These are phyloP conservation scores for Thelonectria olida DNA, from an alignment of 2,329 filamentous ascomycete genomes.

Conservation along the genomic window DNA sequence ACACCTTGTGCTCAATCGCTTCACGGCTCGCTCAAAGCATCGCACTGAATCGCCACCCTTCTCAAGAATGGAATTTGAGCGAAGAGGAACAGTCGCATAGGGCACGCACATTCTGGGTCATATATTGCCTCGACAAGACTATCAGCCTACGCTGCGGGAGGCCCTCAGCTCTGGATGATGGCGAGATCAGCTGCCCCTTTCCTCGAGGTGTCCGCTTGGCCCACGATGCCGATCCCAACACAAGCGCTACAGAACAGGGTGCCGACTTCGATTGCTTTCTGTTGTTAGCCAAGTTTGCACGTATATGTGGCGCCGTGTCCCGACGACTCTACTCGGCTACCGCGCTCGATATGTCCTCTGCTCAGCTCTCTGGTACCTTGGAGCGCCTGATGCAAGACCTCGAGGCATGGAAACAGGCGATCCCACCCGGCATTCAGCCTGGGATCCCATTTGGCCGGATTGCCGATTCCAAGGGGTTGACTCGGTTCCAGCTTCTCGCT, in stretches of 20 bases:
- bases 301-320: neutral
- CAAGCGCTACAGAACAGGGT: too few species aligned
- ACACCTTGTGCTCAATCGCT: neutral
- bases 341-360: neutral
- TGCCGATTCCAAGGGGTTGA: neutral
- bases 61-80: neutral
- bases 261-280: neutral
- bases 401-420: neutral
- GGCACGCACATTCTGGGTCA: conserved; percentile 8
- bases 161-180: neutral
- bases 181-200: conserved; percentile 4
- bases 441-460: neutral
- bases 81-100: neutral
- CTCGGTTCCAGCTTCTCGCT: neutral
- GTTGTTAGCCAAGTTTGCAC: neutral
- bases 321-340: neutral
- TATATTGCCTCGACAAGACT: conserved; percentile 16
- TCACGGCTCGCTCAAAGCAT: conserved; percentile 4
- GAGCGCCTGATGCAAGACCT: neutral
- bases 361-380: neutral
- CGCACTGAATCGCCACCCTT: neutral
- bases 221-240: neutral
- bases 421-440: neutral
- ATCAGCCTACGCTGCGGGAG: conserved; percentile 8
- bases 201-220: neutral